Evolutionary conservation across 352 stramenopile genomes (phyloP), one percentile per base, ranked within the genome.

Genomic region (Pythium oligandrum): DNA sequence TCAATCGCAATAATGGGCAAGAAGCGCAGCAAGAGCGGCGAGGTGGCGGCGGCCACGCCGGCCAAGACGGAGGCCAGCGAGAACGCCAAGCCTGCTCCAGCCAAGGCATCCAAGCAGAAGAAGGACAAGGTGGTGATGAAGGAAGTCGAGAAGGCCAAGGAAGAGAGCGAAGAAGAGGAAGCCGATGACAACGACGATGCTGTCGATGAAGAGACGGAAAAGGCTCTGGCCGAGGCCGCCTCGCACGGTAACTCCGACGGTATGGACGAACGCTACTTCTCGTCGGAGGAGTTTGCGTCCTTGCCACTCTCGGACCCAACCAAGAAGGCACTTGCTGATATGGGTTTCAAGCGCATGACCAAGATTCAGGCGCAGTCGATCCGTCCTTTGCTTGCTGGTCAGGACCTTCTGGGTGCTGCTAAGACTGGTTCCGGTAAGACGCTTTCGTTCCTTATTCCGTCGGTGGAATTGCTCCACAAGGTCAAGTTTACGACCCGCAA

Each of bases 361-460:
- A 96, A 98, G 65, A 98, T 99, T 59, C 96, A 99, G 83, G 72
- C 88, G 53, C 96, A 97, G 68, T 92, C 96, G 11, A 99, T 99
- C 57, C 96, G 96, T 1, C 71, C 94, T 48, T 74, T 99, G 37
- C 77, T 99, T 2, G 73, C 81, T 7, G 97, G 96, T 10, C 97
- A 98, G 59, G 97, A 99, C 68, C 62, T 99, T 39, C 89, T 99
- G 45, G 97, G 94, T 55, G 91, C 96, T 3, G 97, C 97, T 54
- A 98, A 99, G 75, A 99, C 96, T 0, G 96, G 97, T 44, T 97
- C 83, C 9, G 97, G 97, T 54, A 99, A 99, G 68, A 99, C 97
- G 47, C 74, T 99, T 12, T 97, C 96, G 40, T 99, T 99, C 71
- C 65, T 99, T 1, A 90, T 99, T 52, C 97, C 97, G n/a, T 88